Conservation (phyloP, 202 grass and related monocot genomes). For the Thinopyrum obtusiflorum region DNA sequence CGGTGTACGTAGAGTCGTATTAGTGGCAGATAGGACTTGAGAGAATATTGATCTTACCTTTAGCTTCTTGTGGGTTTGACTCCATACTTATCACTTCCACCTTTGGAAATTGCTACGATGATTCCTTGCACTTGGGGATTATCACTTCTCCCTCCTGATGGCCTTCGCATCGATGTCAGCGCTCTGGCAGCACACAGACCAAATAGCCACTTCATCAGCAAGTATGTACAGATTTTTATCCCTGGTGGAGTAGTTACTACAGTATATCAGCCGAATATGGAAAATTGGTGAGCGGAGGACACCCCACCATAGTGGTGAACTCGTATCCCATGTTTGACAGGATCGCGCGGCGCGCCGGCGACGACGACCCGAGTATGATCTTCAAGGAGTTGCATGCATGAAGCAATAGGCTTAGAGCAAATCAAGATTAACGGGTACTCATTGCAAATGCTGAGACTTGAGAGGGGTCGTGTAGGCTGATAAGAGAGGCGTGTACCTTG, state of each 20-base stretch:
- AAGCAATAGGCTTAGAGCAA: not conserved
- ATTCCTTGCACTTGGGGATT: no score
- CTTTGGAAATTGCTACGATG: no score
- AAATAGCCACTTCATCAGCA: not conserved
- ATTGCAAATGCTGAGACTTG: not conserved
- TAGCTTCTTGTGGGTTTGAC: no score
- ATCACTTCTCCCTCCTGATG: slow-evolving; percentile 56
- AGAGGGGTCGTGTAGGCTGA: not conserved
- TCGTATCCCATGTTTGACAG: slow-evolving; percentile 61
- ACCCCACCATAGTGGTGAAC: slow-evolving; percentile 49
- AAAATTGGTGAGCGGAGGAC: not conserved
- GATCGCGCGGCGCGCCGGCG: slow-evolving; percentile 58
- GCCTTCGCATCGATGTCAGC: slow-evolving; percentile 67
- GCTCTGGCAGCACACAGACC: slow-evolving; percentile 17
- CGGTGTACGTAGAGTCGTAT: no score
- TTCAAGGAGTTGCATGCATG: not conserved
- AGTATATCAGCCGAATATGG: no score
- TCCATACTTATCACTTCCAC: no score
- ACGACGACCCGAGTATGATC: slow-evolving; percentile 65
- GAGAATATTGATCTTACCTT: no score
- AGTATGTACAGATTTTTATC: not conserved
- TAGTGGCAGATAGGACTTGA: no score
- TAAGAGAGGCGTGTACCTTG: slow-evolving; percentile 11
- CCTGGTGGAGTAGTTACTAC: no score
- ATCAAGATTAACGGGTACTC: not conserved